Conservation (phyloP, 495 filamentous ascomycete species). For the Ascobolus immersus region DNA sequence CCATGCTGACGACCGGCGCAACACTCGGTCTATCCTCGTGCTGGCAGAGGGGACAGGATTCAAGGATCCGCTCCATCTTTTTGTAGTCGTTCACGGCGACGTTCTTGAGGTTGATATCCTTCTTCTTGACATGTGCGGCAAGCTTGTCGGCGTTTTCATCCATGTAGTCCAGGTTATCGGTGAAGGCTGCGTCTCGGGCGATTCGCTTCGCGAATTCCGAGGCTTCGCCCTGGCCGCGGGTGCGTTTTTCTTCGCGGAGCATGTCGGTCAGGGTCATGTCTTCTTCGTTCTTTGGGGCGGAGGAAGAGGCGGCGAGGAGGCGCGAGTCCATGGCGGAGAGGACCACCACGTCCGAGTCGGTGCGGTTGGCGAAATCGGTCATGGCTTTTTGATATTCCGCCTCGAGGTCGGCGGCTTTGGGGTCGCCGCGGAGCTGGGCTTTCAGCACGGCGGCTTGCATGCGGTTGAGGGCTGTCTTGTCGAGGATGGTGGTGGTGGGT, state of each 20-base stretch:
- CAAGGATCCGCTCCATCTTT: conserved; percentile 67
- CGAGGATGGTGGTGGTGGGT: conserved; percentile 26
- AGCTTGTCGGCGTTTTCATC: conserved; percentile 87
- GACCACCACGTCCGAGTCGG: conserved; percentile 42
- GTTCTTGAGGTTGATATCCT: conserved; percentile 70
- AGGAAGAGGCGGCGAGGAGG: conserved; percentile 34
- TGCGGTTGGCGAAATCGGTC: conserved; percentile 29
- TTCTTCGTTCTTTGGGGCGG: conserved; percentile 32
- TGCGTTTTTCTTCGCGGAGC: conserved; percentile 75
- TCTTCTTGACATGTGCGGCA: conserved; percentile 68
- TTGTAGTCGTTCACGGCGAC: conserved; percentile 69
- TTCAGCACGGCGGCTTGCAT: conserved; percentile 85
- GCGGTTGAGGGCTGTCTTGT: conserved; percentile 61
- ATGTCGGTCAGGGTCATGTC: conserved; percentile 93
- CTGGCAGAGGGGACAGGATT: conserved; percentile 73
- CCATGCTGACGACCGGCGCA: conserved; percentile 73
- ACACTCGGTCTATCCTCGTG: conserved; percentile 75
- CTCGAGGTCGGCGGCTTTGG: conserved; percentile 57
- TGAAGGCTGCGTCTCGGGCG: conserved; percentile 73
- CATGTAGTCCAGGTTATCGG: conserved; percentile 84
- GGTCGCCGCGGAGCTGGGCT: conserved; percentile 52
- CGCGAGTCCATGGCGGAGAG: conserved; percentile 71
- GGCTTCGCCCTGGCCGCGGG: conserved; percentile 58
- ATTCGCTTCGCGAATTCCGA: conserved; percentile 68
- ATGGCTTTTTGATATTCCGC: conserved; percentile 55